Percentiles rank a stretch among this genome's conserved stretches.
Conservation (phyloP, 768 basidiomycete genomes). For the Termitomyces sp. region DNA sequence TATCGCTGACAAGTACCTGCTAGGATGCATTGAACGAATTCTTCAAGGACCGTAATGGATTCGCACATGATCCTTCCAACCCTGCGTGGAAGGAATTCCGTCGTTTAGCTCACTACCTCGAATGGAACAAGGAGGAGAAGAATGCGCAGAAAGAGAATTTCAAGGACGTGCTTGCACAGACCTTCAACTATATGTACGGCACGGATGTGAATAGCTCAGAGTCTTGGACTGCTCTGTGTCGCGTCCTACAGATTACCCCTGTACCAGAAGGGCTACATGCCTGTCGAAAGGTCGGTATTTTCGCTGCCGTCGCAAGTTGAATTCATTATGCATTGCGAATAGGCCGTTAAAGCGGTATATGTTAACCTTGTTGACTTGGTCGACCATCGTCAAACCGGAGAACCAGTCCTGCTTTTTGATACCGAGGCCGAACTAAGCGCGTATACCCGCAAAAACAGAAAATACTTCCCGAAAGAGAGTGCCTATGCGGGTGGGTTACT, state of each 20-base stretch:
- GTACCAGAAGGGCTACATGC: conserved; percentile 17
- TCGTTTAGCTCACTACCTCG: conserved; percentile 14
- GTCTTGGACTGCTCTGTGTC: no score
- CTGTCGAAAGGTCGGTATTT: conserved; percentile 19
- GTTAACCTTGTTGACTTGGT: conserved; percentile 37
- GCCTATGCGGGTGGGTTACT: conserved; percentile 26
- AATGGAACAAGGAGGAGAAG: conserved; percentile 11
- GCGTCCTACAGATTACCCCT: conserved; percentile 20
- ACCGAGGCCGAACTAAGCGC: conserved; percentile 22
- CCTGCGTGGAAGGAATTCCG: conserved; percentile 23
- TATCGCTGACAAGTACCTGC: no score
- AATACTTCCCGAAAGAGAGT: conserved; percentile 26
- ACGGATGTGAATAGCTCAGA: conserved; percentile 22
- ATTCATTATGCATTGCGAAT: neutral
- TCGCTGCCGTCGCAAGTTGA: neutral
- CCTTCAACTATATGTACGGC: conserved; percentile 31
- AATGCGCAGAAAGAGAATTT: conserved; percentile 16
- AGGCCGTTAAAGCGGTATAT: conserved; percentile 24
- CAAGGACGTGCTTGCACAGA: conserved; percentile 22
- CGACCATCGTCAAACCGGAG: conserved; percentile 12
- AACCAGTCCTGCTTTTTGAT: conserved; percentile 13
- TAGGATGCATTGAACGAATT: conserved; percentile 8
- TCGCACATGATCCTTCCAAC: no score
- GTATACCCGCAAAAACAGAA: conserved; percentile 21
- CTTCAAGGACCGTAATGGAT: conserved; percentile 16